These are phyloP conservation scores for Monilinia aucupariae DNA, from an alignment of 2,329 filamentous ascomycete genomes.

Conservation along the genomic window DNA sequence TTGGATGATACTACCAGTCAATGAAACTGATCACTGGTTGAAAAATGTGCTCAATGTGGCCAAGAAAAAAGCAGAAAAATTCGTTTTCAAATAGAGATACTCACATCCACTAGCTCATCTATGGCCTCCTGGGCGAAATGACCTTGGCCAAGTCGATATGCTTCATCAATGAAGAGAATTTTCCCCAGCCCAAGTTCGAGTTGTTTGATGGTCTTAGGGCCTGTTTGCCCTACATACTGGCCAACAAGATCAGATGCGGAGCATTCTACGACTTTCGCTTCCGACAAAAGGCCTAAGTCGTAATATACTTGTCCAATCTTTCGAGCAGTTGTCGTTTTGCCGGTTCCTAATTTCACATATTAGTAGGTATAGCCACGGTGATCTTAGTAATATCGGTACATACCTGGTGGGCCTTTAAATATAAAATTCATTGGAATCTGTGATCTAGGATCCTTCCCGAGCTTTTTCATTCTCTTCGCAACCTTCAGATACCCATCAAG, in stretches of 20 bases:
- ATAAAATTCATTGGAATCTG: constrained; percentile 53
- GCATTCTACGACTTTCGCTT: constrained; percentile 55
- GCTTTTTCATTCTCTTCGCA: constrained; percentile 41
- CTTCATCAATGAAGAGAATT: constrained; percentile 55
- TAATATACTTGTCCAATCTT: constrained; percentile 73
- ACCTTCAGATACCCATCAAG: constrained; percentile 45
- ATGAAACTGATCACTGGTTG: too few species aligned
- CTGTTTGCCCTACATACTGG: constrained; percentile 63
- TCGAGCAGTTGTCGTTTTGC: constrained; percentile 67
- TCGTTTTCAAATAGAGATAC: not conserved
- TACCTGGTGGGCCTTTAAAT: constrained; percentile 53
- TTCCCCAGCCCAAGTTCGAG: constrained; percentile 51
- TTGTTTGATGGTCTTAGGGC: constrained; percentile 56
- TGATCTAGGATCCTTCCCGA: constrained; percentile 45
- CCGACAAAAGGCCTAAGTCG: constrained; percentile 63
- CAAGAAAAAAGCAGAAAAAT: too few species aligned
- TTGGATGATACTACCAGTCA: too few species aligned
- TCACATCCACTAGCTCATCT: constrained; percentile 57
- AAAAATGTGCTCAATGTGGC: too few species aligned
- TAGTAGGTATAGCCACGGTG: not conserved
- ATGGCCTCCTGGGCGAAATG: constrained; percentile 57
- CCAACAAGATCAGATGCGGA: constrained; percentile 66
- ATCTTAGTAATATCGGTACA: constrained; percentile 25
- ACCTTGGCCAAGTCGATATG: constrained; percentile 49
- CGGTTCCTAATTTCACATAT: constrained; percentile 46